Evolutionary conservation across 768 basidiomycete genomes (phyloP), one percentile per base, ranked within the genome.

Genomic region (Phylloporus sp.): DNA sequence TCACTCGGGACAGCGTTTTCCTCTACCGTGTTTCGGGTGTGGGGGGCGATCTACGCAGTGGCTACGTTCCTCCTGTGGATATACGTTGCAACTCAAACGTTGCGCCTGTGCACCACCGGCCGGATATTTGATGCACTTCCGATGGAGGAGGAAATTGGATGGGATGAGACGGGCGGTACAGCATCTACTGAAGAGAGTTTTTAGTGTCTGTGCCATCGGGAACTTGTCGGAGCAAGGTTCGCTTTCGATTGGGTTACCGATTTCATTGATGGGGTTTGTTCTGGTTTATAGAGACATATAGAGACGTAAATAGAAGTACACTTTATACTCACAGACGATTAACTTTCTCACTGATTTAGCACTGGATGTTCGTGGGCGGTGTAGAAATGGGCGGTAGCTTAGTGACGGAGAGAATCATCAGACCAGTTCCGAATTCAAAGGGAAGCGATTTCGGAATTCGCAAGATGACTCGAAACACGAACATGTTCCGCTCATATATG

Each of bases 21-120:
- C 45, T 81, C 81, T 2, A 27, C 51, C 6, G 79, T 80, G 62
- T 79, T 88, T 56, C 77, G 81, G 4, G 60, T 85, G 12, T 77
- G 74, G 65, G 85, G 85, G 15, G 69, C 81, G 1, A 74, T 80
- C 1, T 84, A 82, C 56, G 75, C 81, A 0, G 68, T 70, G 11
- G 69, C 62, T 9, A 80, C 80, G 3, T 58, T 86, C 5, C 22
- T 80, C 15, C 57, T 85, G 28, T 87, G 84, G 83, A 32, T 72
- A 4, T 72, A 60, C 10, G 74, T 85, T 22, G 74, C 77, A 3
- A 42, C 59, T 11, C 72, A 72, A 35, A 84, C 84, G 5, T 8
- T 73, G 10, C 45, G 59, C 8, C 54, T 67, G 42, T 64, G 73
- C 16, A 65, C 61, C 11, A 61, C 64, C 38, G 72, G 76, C 16